Evolutionary conservation across 2,329 filamentous ascomycete species (phyloP).

Genomic region (Emydomyces testavorans): DNA sequence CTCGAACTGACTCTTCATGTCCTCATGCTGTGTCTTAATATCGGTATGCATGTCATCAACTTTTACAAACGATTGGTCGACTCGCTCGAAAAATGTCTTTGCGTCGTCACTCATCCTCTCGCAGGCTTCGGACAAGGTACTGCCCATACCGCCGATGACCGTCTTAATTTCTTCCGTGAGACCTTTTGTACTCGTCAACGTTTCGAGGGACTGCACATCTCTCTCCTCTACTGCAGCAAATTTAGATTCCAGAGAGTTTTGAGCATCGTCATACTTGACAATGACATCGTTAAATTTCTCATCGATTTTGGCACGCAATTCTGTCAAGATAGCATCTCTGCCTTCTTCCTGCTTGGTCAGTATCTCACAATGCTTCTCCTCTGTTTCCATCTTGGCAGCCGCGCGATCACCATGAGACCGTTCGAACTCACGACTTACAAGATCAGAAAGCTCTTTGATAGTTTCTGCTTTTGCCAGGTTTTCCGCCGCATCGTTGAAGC

Average conservation of each 20-base stretch:
- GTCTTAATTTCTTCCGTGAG: constrained; percentile 79
- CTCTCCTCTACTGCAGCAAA: constrained; percentile 62
- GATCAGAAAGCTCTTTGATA: constrained; percentile 59
- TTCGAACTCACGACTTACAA: constrained; percentile 77
- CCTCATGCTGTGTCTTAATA: constrained; percentile 63
- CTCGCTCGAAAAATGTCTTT: constrained; percentile 69
- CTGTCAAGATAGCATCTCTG: constrained; percentile 43
- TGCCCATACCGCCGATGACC: constrained; percentile 73
- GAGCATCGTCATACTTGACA: constrained; percentile 78
- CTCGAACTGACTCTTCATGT: constrained; percentile 69
- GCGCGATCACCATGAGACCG: constrained; percentile 70
- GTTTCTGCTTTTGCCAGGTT: constrained; percentile 44
- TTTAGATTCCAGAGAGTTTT: constrained; percentile 61
- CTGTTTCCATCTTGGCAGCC: constrained; percentile 67
- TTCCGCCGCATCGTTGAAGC: constrained; percentile 50
- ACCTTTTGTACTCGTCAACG: constrained; percentile 61
- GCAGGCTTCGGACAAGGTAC: constrained; percentile 66
- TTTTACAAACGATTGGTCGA: constrained; percentile 66
- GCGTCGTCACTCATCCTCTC: constrained; percentile 82
- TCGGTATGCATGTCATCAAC: constrained; percentile 62
- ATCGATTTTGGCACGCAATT: constrained; percentile 50
- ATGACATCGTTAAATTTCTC: constrained; percentile 73
- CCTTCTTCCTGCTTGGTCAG: constrained; percentile 51
- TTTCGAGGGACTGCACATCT: constrained; percentile 59
- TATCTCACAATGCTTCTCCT: constrained; percentile 45